Base-by-base conservation (phyloP, 176 grass and related monocot genomes). In the Avena eriantha region DNA sequence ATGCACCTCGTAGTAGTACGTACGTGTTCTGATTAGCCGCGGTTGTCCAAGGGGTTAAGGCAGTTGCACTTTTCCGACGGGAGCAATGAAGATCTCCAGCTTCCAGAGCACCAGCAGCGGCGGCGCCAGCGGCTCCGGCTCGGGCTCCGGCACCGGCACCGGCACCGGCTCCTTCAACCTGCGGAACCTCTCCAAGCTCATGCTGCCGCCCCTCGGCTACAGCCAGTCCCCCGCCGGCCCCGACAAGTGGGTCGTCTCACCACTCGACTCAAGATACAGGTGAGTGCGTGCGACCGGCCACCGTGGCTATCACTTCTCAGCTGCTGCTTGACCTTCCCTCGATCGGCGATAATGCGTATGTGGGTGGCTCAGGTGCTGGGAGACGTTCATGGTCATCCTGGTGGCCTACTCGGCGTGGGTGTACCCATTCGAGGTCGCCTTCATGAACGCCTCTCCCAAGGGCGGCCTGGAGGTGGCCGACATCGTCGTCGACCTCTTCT, bases 331-430 rank as follows among this genome's bases (percentile, higher is more conserved):
- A 65, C 11, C 24, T 64, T 64, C 23, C 6, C 12, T 31, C 4
- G 12, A 31, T 3, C 5, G 63, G 26, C 26, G 11, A 34, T 46
- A 23, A 47, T 73, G 41, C 19, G 31, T 76, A 16, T 17, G 16
- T 51, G 73, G 72, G 16, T 51, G 73, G 72, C 49, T 51, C 66
- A 98, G 93, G 88, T 94, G 90, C 82, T 99, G 97, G 97, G 97
- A 99, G 67, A 89, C 97, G 49, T 94, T 96, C 78, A 96, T 99
- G 97, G 94, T 99, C 87, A 50, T 99, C 3, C 80, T 99, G 26
- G 97, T 99, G 80, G 92, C 89, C 3, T 99, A 99, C 90, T 94
- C 97, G 16, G 97, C 97, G 76, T 99, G 97, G 97, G 94, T 99
- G 56, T 99, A 96, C 87, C 94, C 94, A 22, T 99, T 99, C 79